Conservation (phyloP, 257 asterid species). For the Scutellaria barbata region DNA sequence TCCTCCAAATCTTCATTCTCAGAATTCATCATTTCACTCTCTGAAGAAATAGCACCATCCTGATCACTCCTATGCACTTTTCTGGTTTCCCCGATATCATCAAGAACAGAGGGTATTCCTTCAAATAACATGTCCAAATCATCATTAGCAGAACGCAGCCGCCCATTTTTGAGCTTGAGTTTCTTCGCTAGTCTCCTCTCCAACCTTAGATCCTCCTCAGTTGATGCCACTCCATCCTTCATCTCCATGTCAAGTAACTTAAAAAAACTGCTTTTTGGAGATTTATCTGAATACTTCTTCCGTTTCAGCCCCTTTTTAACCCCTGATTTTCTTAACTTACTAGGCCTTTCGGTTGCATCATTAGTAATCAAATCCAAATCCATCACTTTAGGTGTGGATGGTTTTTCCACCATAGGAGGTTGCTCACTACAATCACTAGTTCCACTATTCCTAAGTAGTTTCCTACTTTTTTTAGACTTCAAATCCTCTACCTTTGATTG, state of each 20-base stretch:
- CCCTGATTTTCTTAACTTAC: slow-evolving; percentile 23
- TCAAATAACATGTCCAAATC: slow-evolving; percentile 59
- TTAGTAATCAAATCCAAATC: slow-evolving; percentile 28
- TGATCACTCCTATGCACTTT: slow-evolving; percentile 29
- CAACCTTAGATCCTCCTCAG: slow-evolving; percentile 58
- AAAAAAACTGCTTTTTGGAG: slow-evolving; percentile 52
- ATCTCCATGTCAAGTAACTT: slow-evolving; percentile 65
- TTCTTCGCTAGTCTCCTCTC: slow-evolving; percentile 84
- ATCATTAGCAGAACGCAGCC: slow-evolving; percentile 59
- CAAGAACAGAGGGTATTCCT: slow-evolving; percentile 62
- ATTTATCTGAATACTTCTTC: slow-evolving; percentile 32
- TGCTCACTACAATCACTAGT: slow-evolving; percentile 18
- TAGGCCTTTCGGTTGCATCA: slow-evolving; percentile 27
- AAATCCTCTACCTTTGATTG: slow-evolving; percentile 32
- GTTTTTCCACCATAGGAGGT: slow-evolving; percentile 31
- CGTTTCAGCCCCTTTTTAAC: slow-evolving; percentile 44
- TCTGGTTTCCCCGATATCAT: slow-evolving; percentile 37
- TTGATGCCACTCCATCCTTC: slow-evolving; percentile 44
- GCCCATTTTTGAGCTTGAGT: slow-evolving; percentile 75
- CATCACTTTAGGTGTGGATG: slow-evolving; percentile 25
- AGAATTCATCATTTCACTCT: slow-evolving; percentile 32
- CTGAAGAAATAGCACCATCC: slow-evolving; percentile 23
- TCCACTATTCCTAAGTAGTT: slow-evolving; percentile 31
- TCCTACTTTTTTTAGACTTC: slow-evolving; percentile 28
- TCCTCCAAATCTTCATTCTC: slow-evolving; percentile 45